Evolutionary conservation across 2,329 filamentous ascomycete species (phyloP), one percentile per base, ranked within the genome.

Genomic region (Verticillium zaregamsianum): DNA sequence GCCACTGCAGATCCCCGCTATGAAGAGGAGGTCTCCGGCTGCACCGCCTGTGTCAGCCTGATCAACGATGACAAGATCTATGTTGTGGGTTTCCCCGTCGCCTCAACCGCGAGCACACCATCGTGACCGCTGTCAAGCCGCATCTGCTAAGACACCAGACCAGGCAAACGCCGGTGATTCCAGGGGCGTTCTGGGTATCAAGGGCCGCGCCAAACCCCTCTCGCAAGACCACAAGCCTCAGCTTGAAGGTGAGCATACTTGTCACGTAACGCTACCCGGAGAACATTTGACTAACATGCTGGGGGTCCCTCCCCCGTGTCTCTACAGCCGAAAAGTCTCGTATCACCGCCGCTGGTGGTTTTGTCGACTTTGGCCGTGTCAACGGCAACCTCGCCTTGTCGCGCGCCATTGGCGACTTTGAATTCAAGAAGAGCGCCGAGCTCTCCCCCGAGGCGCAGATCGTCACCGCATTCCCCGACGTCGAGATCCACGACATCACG

Each of bases 151-250:
- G n/a, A 58, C 28, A 23, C 45, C 17, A 17, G n/a, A 61, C 60
- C 69, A 99, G 95, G 95, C 92, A 72, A 99, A 99, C 75, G 92
- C 95, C 66, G 95, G 95, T 73, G 95, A 99, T 77, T 99, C 95
- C 66, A 88, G 95, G 81, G 92, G 90, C 73, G 95, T 99, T 31
- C 80, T 99, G 67, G 95, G 95, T 70, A 92, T 99, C 72, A 99
- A 98, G 81, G 95, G 95, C 67, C 87, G 95, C 71, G 95, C 95
- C 68, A 99, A 98, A 81, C 95, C 95, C 59, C 84, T 99, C 64
- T 99, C 95, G n/a, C 96, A 96, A 74, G 95, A 99, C 76, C 95
- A 99, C 83, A 99, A 99, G 80, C 95, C 95, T 52, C 93, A 97
- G 76, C 97, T 98, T 69, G 95, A 99, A 85, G 92, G 93, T 96